phyloP scores from a whole-genome alignment of 257 asterid genomes.

The Cruciata laevipes region DNA sequence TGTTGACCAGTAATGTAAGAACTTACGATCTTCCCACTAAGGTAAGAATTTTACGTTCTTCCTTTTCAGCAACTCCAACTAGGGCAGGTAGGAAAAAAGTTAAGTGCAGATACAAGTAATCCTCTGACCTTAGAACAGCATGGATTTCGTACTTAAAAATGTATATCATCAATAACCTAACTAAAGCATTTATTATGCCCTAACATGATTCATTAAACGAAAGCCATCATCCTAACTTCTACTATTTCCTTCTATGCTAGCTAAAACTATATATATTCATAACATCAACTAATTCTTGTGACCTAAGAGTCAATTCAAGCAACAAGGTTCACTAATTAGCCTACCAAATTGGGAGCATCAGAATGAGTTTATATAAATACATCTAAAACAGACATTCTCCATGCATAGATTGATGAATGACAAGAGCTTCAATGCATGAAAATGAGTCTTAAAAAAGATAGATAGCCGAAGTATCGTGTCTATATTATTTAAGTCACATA shows the following conservation, averaged over 20 bases:
- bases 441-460: constrained; percentile 13
- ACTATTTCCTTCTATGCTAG: not conserved
- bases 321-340: not conserved
- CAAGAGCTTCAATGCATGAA: not conserved
- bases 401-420: not conserved
- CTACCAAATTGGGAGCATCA: not conserved
- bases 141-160: not conserved
- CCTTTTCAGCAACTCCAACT: not conserved
- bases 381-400: not conserved
- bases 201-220: not conserved
- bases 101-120: too few relatives aligned
- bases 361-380: not conserved
- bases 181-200: not conserved
- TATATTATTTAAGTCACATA: constrained; percentile 36
- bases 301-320: not conserved
- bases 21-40: not conserved
- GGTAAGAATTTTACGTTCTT: not conserved
- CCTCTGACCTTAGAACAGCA: not conserved
- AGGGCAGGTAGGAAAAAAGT: not conserved
- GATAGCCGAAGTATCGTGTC: constrained; percentile 27
- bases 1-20: not conserved
- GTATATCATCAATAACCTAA: not conserved
- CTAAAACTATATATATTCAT: not conserved
- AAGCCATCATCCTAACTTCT: not conserved
- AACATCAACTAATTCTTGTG: not conserved